Evolutionary conservation across 768 basidiomycete genomes (phyloP).

Genomic region (Auriscalpium microsporum): DNA sequence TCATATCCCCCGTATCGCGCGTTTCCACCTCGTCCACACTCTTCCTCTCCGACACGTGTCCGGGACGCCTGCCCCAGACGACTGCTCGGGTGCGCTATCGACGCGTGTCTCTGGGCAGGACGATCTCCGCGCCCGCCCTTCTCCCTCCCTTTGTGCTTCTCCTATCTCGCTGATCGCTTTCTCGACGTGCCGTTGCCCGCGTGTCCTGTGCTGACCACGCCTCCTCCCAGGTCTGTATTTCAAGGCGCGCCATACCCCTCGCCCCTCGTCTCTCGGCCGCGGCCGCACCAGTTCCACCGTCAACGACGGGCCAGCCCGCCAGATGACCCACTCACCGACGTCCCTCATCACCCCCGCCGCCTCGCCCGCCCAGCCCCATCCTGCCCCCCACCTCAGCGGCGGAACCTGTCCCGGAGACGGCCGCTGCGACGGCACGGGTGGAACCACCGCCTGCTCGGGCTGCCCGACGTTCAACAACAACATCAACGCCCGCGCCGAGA

Average conservation of each 20-base stretch:
- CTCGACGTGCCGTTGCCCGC: constrained; percentile 8
- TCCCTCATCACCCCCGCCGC: constrained; percentile 23
- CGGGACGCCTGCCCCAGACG: constrained; percentile 1
- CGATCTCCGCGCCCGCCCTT: constrained; percentile 4
- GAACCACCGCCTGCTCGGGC: constrained; percentile 84
- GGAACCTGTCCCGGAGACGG: constrained; percentile 99
- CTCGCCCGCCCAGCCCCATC: constrained; percentile 23
- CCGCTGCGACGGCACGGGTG: constrained; percentile 95
- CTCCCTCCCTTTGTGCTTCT: constrained; percentile 6
- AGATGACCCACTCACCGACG: constrained; percentile 25
- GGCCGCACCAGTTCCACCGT: constrained; percentile 19
- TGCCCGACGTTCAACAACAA: constrained; percentile 97
- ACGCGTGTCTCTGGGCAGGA: constrained; percentile 17
- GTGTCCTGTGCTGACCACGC: constrained; percentile 11
- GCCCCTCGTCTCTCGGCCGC: constrained; percentile 50
- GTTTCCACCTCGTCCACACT: constrained; percentile 22
- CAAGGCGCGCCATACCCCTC: constrained; percentile 72
- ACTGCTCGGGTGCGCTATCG: not conserved
- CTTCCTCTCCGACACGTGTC: constrained; percentile 30
- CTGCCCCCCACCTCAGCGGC: constrained; percentile 12
- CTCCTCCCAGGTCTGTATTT: constrained; percentile 61
- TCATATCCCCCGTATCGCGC: constrained; percentile 26
- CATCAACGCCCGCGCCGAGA: constrained; percentile 34
- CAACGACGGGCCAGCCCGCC: constrained; percentile 21
- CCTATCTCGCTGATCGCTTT: constrained; percentile 14